Evolutionary conservation across 2,329 filamentous ascomycete species (phyloP).

Genomic region (Nemania sp.): DNA sequence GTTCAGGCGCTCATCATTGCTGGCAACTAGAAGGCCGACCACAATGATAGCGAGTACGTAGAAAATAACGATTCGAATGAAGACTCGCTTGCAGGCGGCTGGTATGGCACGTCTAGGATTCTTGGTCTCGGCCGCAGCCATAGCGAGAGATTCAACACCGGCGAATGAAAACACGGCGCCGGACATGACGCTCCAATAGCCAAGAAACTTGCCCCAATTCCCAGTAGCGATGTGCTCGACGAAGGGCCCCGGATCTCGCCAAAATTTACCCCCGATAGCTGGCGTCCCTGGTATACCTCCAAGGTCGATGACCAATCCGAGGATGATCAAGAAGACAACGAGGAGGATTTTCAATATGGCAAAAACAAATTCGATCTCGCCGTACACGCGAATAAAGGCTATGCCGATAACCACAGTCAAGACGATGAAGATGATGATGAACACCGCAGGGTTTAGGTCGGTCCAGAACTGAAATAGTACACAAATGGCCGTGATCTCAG

Average conservation of each 20-base stretch:
- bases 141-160: constrained; percentile 56
- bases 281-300: constrained; percentile 63
- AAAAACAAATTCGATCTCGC: constrained; percentile 61
- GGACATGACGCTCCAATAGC: constrained; percentile 57
- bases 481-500: constrained; percentile 66
- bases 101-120: constrained; percentile 55
- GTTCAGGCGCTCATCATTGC: constrained; percentile 54
- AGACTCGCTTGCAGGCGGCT: constrained; percentile 61
- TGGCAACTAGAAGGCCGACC: constrained; percentile 64
- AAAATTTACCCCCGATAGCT: constrained; percentile 69
- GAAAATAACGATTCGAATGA: constrained; percentile 59
- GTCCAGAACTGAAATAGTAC: constrained; percentile 69
- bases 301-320: constrained; percentile 65
- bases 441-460: constrained; percentile 57
- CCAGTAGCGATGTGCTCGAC: constrained; percentile 66
- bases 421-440: constrained; percentile 57
- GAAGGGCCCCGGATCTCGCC: constrained; percentile 70
- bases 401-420: constrained; percentile 62
- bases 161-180: constrained; percentile 53
- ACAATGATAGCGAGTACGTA: constrained; percentile 61
- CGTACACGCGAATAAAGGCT: constrained; percentile 61
- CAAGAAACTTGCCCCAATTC: constrained; percentile 64
- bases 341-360: constrained; percentile 62
- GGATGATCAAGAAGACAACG: constrained; percentile 64
- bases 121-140: constrained; percentile 51